phyloP scores from a whole-genome alignment of 495 filamentous ascomycete genomes.

The Jackrogersella multiformis region DNA sequence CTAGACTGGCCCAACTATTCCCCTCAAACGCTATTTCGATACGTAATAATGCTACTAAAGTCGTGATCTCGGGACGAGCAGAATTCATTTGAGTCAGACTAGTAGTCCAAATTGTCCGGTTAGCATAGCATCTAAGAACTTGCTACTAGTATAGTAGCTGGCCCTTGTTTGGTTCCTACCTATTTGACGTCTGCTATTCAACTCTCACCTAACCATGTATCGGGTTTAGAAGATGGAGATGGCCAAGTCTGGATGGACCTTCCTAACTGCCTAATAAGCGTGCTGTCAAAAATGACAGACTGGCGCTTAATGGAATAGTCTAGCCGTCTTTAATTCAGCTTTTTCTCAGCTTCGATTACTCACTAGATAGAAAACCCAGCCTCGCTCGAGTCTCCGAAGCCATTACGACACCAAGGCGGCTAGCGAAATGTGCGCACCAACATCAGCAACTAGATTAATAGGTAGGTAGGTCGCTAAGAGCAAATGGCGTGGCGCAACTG shows the following conservation, averaged over 20 bases:
- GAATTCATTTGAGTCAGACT: constrained; percentile 14
- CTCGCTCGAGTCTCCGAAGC: background rate
- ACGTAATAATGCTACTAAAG: constrained; percentile 33
- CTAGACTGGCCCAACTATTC: constrained; percentile 17
- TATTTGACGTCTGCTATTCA: background rate
- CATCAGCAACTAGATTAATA: too few relatives aligned
- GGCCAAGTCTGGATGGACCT: background rate
- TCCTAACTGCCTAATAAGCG: too few relatives aligned
- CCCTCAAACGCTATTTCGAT: constrained; percentile 23
- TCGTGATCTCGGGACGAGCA: constrained; percentile 22
- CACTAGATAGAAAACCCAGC: background rate
- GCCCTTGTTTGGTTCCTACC: too few relatives aligned
- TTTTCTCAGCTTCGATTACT: constrained; percentile 15
- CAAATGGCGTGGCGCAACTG: constrained; percentile 23
- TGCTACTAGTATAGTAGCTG: too few relatives aligned
- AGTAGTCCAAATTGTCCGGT: constrained; percentile 1
- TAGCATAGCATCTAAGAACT: too few relatives aligned
- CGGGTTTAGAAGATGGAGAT: background rate
- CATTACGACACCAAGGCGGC: constrained; percentile 5
- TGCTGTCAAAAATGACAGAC: background rate
- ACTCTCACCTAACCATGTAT: constrained; percentile 6
- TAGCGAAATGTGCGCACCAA: constrained; percentile 11
- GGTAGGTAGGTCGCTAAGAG: constrained; percentile 9
- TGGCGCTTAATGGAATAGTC: background rate
- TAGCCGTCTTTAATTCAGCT: constrained; percentile 2